Conservation (phyloP, 2,329 filamentous ascomycete genomes). For the Aspergillus bombycis region DNA sequence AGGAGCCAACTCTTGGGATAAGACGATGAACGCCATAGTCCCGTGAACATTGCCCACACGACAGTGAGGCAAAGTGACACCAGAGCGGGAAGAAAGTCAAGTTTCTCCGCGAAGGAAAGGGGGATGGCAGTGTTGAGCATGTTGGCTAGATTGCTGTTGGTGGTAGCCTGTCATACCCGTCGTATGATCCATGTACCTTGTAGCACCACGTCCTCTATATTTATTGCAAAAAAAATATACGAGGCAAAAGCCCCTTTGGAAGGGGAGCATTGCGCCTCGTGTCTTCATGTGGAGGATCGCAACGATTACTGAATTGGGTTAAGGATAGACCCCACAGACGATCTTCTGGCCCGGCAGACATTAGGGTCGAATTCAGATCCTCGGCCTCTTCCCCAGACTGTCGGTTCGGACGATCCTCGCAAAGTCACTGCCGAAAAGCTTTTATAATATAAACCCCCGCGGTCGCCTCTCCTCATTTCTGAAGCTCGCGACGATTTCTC, state of each 20-base stretch:
- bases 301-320: constrained; percentile 22
- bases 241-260: neutral
- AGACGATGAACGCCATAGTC: constrained; percentile 30
- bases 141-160: neutral
- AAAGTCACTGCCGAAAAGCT: neutral
- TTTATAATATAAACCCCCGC: neutral
- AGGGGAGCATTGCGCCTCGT: neutral
- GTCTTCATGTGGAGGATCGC: constrained; percentile 17
- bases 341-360: neutral
- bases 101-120: constrained; percentile 34
- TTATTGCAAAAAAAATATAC: neutral
- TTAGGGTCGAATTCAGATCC: neutral
- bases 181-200: neutral
- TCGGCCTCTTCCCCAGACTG: constrained; percentile 4
- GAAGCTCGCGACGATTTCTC: constrained; percentile 11
- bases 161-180: neutral
- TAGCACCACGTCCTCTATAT: neutral
- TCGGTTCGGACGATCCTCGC: neutral
- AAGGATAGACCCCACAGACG: constrained; percentile 10
- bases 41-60: constrained; percentile 33
- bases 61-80: constrained; percentile 29
- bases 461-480: neutral
- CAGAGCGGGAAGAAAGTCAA: constrained; percentile 39
- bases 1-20: constrained; percentile 35
- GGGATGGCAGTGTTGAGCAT: constrained; percentile 26